Evolutionary conservation across 1,139 yeast genomes (phyloP).

Genomic region (Yamadazyma epiphylla): DNA sequence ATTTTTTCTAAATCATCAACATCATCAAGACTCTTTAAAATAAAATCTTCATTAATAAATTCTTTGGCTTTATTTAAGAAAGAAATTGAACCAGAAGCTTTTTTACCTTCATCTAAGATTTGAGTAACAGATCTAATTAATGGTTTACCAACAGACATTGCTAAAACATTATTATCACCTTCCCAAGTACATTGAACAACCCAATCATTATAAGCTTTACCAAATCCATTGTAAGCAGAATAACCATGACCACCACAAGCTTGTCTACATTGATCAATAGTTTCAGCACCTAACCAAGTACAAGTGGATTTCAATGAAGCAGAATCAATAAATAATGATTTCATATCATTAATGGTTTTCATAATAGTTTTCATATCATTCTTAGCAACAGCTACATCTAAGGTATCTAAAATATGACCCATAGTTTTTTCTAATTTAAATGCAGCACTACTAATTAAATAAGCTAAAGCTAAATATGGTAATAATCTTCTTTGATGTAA

Average conservation of each 20-base stretch:
- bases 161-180: conserved; percentile 88
- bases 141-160: conserved; percentile 79
- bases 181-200: conserved; percentile 98
- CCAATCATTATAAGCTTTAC: conserved; percentile 87
- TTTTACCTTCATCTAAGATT: conserved; percentile 26
- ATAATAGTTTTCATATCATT: conserved; percentile 40
- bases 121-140: conserved; percentile 53
- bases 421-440: conserved; percentile 57
- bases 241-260: conserved; percentile 98
- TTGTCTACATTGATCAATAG: conserved; percentile 87
- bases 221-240: conserved; percentile 85
- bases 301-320: conserved; percentile 88
- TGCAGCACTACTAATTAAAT: conserved; percentile 74
- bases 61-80: conserved; percentile 38
- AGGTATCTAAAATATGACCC: conserved; percentile 45
- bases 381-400: conserved; percentile 51
- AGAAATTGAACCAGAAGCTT: conserved; percentile 38
- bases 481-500: conserved; percentile 82
- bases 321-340: conserved; percentile 77
- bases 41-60: conserved; percentile 24
- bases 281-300: conserved; percentile 79
- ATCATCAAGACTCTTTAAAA: conserved; percentile 30
- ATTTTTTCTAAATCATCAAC: conserved; percentile 27
- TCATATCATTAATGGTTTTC: conserved; percentile 58
- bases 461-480: conserved; percentile 78